Evolutionary conservation across 1,284 basidiomycete species (phyloP).

Genomic region (Tilletia walkeri): DNA sequence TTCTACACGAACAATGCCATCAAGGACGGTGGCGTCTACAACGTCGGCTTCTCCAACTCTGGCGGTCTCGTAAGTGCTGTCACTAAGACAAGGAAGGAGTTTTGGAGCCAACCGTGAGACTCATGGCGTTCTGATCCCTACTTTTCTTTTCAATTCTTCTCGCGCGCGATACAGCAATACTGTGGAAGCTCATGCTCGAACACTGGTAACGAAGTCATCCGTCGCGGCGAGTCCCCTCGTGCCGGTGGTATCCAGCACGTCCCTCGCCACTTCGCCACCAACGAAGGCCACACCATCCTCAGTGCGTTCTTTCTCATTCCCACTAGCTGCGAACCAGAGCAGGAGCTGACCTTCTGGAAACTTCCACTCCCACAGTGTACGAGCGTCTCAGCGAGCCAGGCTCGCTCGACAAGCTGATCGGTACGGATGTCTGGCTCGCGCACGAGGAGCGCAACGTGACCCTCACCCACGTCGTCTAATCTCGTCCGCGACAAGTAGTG

Average conservation of each 20-base stretch:
- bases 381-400: conserved; percentile 30
- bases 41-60: conserved; percentile 31
- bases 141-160: not conserved
- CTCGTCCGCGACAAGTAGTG: not conserved
- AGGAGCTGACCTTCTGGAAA: not conserved
- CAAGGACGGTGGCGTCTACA: conserved; percentile 33
- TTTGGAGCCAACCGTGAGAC: not conserved
- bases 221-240: conserved; percentile 16
- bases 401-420: conserved; percentile 32
- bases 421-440: conserved; percentile 32
- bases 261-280: conserved; percentile 27
- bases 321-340: not conserved
- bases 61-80: conserved; percentile 23
- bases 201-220: conserved; percentile 34
- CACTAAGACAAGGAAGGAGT: not conserved
- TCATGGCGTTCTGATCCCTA: not conserved
- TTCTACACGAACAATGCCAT: conserved; percentile 35
- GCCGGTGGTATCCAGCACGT: conserved; percentile 23
- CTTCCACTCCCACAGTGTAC: conserved; percentile 27
- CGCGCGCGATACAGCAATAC: conserved; percentile 21
- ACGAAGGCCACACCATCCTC: conserved; percentile 32
- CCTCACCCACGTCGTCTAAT: conserved; percentile 27
- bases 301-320: conserved; percentile 25
- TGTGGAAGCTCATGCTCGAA: conserved; percentile 33
- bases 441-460: conserved; percentile 36